A percentile compares a stretch with the other conserved stretches of the same genome.
Conservation (phyloP, 345 rosid genomes). For the Eutrema yunnanense region DNA sequence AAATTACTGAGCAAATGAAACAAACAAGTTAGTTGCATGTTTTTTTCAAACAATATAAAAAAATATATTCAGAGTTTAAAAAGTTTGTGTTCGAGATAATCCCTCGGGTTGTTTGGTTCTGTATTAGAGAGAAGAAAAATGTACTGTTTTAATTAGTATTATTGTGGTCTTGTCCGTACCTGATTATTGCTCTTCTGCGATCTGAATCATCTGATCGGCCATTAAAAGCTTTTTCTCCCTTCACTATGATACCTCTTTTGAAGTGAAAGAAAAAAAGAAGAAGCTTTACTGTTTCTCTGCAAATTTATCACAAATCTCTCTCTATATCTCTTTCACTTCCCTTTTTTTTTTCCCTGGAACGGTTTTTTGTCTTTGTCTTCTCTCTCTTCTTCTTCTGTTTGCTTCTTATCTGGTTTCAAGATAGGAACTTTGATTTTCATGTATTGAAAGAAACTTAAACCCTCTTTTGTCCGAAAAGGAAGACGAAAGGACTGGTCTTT, state of each 20-base stretch:
- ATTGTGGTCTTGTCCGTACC: conserved; percentile 29
- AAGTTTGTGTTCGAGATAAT: conserved; percentile 22
- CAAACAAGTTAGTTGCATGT: conserved; percentile 27
- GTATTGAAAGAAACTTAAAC: not conserved
- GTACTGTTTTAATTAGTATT: not conserved
- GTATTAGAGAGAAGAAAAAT: not conserved
- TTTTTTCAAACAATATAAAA: not conserved
- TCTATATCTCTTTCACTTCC: conserved; percentile 7
- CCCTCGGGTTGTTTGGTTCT: conserved; percentile 25
- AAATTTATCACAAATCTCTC: not conserved
- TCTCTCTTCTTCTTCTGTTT: not conserved
- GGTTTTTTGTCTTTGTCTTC: not conserved
- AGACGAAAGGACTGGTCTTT: not conserved
- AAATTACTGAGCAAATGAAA: conserved; percentile 10
- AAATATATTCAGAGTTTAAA: not conserved
- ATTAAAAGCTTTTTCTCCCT: conserved; percentile 16
- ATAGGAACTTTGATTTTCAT: not conserved
- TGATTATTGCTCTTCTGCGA: conserved; percentile 21
- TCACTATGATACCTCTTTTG: conserved; percentile 12
- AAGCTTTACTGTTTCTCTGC: conserved; percentile 24
- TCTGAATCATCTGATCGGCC: conserved; percentile 19
- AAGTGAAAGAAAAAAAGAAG: conserved; percentile 13
- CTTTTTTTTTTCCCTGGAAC: conserved; percentile 9
- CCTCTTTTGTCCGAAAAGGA: not conserved
- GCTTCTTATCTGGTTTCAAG: not conserved